Evolutionary conservation across 2,329 filamentous ascomycete species (phyloP).

Genomic region (Curvularia eragrostidis): DNA sequence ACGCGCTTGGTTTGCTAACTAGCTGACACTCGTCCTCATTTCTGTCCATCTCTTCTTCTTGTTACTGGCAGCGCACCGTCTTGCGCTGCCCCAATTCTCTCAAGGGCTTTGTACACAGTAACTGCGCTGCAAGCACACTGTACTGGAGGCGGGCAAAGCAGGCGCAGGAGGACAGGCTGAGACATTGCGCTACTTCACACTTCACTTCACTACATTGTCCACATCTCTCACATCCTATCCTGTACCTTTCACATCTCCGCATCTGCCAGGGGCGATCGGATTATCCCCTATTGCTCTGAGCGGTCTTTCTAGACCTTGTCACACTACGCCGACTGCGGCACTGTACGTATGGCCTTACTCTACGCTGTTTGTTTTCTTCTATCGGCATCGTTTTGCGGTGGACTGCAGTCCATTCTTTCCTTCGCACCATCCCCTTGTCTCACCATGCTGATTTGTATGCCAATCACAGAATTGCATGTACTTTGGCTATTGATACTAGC

Average conservation of each 20-base stretch:
- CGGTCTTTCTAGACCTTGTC: constrained; percentile 44
- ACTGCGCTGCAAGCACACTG: constrained; percentile 32
- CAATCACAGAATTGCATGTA: constrained; percentile 49
- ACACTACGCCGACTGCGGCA: constrained; percentile 41
- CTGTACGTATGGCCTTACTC: constrained; percentile 52
- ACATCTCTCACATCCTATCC: constrained; percentile 38
- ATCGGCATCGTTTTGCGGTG: constrained; percentile 18
- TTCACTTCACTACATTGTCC: constrained; percentile 32
- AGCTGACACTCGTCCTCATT: constrained; percentile 14
- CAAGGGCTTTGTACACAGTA: constrained; percentile 37
- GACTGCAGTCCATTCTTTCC: constrained; percentile 21
- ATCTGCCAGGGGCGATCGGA: constrained; percentile 53
- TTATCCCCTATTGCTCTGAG: constrained; percentile 40
- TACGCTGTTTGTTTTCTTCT: constrained; percentile 32
- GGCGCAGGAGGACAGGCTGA: constrained; percentile 37
- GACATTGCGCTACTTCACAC: constrained; percentile 28
- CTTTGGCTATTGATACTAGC: constrained; percentile 45
- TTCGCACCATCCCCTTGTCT: constrained; percentile 24
- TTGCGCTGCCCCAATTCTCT: constrained; percentile 30
- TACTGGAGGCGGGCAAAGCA: constrained; percentile 34
- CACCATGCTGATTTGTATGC: constrained; percentile 47
- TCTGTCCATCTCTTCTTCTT: constrained; percentile 27
- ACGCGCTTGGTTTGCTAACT: constrained; percentile 26
- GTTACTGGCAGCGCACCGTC: constrained; percentile 32
- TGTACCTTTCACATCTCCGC: constrained; percentile 47